A percentile compares a stretch with the other conserved stretches of the same genome.
These are phyloP conservation scores for Populus pruinosa DNA, from an alignment of 345 rosid species.

Conservation along the genomic window DNA sequence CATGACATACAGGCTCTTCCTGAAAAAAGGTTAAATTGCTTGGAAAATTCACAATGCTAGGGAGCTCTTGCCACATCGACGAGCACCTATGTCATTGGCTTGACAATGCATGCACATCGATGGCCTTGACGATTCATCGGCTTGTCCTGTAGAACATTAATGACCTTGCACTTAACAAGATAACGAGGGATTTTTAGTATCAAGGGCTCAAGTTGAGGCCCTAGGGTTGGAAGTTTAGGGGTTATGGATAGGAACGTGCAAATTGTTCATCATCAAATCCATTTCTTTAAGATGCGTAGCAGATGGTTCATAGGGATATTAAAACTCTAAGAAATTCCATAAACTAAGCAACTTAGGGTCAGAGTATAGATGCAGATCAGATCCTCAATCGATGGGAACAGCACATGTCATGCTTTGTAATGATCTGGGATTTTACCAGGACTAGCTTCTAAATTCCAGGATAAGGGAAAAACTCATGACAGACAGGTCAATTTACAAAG, in stretches of 20 bases:
- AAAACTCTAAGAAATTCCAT: neutral
- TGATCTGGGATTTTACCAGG: neutral
- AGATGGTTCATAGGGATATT: neutral
- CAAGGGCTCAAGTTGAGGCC: neutral
- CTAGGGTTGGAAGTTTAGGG: neutral
- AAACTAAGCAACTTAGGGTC: neutral
- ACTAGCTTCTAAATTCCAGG: neutral
- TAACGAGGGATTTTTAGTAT: neutral
- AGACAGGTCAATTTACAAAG: neutral
- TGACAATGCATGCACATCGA: neutral
- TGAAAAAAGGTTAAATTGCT: neutral
- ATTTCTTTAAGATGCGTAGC: neutral
- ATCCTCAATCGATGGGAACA: neutral
- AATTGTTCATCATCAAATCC: neutral
- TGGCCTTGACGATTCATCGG: neutral
- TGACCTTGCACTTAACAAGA: neutral
- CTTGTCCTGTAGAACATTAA: too few relatives aligned
- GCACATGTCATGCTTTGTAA: neutral
- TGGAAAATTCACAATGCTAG: neutral
- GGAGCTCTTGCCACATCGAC: neutral
- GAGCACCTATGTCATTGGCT: neutral
- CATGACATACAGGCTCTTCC: neutral
- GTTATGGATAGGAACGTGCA: neutral
- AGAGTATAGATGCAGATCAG: neutral
- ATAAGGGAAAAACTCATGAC: neutral